Base-by-base conservation (phyloP, 1,139 yeast genomes). In the Kluyveromyces sp. region DNA sequence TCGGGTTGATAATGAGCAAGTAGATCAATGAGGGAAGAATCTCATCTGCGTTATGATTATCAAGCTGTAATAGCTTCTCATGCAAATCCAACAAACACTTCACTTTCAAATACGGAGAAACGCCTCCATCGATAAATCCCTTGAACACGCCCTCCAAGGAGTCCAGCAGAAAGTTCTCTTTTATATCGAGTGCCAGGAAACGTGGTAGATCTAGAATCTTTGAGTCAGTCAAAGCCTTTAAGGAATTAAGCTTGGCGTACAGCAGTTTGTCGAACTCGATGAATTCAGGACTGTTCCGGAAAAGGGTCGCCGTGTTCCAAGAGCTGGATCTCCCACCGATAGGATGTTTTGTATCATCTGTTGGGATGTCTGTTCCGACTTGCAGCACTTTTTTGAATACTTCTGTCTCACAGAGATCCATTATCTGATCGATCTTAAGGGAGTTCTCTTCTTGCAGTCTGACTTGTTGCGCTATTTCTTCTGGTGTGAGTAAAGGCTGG, bases 21-120 rank as follows among this genome's bases (percentile, higher is more conserved):
- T 64, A 73, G 7, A 80, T 75, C 42, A 80, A 60, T 8, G 77
- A 59, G 0, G 87, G 84, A 18, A 80, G 60, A 43, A 77, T 69
- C 34, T 71, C 68, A 57, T 80, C 87, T 39, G 60, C 58, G 2
- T 63, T 60, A 31, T 36, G 42, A 18, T 45, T 36, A 18, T 43
- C 34, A 7, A 43, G 39, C 48, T 49, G 48, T 31, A 47, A 51
- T 59, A 61, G 58, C 2, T 47, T 44, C 13, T 56, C 56, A 45
- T 61, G 65, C 15, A 61, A 42, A 16, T 51, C 41, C 28, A 60
- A 39, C 33, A 61, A 42, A 16, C 49, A 43, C n/a, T 50, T 44
- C 20, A 52, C 48, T 45, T 61, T 61, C 25, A 60, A 64, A 35
- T 40, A 49, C 4, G 65, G 65, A 8, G 64, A 50, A 20, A 61